Evolutionary conservation across 2,329 filamentous ascomycete species (phyloP).

Genomic region (Fusarium sp.): DNA sequence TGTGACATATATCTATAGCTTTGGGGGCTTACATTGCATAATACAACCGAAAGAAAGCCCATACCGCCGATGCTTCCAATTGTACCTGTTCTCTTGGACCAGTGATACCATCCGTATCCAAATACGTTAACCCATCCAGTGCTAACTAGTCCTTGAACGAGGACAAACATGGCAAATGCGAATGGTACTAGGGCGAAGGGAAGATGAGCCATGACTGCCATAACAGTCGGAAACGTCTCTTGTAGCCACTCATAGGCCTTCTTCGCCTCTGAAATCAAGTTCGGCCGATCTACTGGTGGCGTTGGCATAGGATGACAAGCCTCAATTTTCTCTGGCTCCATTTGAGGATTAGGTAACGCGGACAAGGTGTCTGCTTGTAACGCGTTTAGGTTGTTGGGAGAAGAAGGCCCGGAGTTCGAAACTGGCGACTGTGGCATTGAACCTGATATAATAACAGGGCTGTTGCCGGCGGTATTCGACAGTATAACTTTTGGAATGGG

Average conservation of each 20-base stretch:
- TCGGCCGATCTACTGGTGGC: constrained; percentile 52
- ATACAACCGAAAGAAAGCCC: constrained; percentile 78
- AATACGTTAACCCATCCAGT: constrained; percentile 83
- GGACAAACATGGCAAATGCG: constrained; percentile 80
- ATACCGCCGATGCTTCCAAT: constrained; percentile 79
- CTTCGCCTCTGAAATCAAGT: constrained; percentile 65
- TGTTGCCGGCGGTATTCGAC: constrained; percentile 10
- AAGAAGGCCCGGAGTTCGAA: background rate
- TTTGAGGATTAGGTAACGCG: background rate
- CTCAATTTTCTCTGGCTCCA: constrained; percentile 1
- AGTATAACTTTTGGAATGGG: constrained; percentile 11
- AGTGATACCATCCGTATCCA: constrained; percentile 80
- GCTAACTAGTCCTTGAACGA: constrained; percentile 80
- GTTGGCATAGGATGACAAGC: background rate
- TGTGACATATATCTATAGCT: accelerated
- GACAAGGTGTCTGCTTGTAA: background rate
- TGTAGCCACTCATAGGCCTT: constrained; percentile 71
- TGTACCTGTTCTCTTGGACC: constrained; percentile 78
- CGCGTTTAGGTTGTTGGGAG: background rate
- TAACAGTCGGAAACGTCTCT: constrained; percentile 79
- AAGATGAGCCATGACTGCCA: constrained; percentile 75
- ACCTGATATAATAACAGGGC: constrained; percentile 12
- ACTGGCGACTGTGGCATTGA: constrained; percentile 8
- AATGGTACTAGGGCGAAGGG: constrained; percentile 80
- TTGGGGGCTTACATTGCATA: constrained; percentile 75